These are phyloP conservation scores for Naegleria lovaniensis DNA, from an alignment of 208 protist genomes.

Conservation along the genomic window DNA sequence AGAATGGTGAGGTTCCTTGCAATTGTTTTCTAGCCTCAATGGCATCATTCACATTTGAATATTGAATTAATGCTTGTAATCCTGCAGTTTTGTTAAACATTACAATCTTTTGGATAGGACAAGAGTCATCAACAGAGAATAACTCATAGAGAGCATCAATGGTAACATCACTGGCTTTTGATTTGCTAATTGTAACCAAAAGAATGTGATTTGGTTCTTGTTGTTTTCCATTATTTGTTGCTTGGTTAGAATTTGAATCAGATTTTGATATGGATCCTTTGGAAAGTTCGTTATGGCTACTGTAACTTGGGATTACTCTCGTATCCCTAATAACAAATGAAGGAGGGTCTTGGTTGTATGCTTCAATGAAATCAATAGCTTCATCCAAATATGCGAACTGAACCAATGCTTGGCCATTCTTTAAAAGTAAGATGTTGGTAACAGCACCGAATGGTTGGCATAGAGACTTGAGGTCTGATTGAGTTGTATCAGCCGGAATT, in stretches of 20 bases:
- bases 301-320: background rate
- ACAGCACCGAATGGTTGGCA: background rate
- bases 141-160: background rate
- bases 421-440: conserved; percentile 6
- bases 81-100: background rate
- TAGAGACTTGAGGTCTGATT: background rate
- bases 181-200: background rate
- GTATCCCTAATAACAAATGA: background rate
- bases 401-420: conserved; percentile 9
- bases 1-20: background rate
- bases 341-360: background rate
- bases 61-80: conserved; percentile 17
- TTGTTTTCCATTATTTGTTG: background rate
- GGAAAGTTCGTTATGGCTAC: background rate
- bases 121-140: background rate
- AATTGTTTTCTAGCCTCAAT: background rate
- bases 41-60: background rate
- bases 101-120: conserved; percentile 15
- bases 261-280: background rate
- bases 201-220: background rate
- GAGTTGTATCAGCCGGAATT: background rate
- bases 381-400: background rate
- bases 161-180: background rate
- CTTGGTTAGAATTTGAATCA: background rate
- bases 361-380: background rate